phyloP scores from a whole-genome alignment of 2,329 filamentous ascomycete genomes.

The Zasmidium citrigriseum region DNA sequence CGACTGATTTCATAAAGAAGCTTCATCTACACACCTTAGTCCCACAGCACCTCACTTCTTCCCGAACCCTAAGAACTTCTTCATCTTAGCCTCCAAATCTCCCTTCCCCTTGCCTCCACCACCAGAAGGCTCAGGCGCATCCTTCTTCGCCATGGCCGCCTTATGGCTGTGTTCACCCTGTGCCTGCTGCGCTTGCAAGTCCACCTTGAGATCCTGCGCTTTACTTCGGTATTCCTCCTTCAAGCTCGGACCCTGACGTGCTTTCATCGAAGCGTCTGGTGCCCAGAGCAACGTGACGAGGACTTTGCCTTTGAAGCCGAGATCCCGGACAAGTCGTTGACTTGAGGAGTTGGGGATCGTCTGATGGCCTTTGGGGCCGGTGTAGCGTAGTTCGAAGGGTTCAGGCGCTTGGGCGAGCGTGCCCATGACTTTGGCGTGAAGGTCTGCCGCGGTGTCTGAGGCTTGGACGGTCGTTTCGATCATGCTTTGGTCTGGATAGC shows the following conservation, averaged over 20 bases:
- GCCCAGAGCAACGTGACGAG: conserved; percentile 78
- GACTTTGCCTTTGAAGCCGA: conserved; percentile 70
- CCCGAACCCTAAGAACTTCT: conserved; percentile 71
- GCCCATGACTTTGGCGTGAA: conserved; percentile 73
- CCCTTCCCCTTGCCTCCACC: conserved; percentile 35
- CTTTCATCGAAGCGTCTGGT: conserved; percentile 58
- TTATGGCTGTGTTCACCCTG: conserved; percentile 27
- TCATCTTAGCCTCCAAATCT: conserved; percentile 51
- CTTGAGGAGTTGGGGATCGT: conserved; percentile 22
- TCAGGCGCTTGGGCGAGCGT: conserved; percentile 62
- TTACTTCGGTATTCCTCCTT: conserved; percentile 59
- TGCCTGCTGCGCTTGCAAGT: conserved; percentile 54
- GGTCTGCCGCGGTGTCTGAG: conserved; percentile 65
- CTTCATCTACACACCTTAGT: neutral
- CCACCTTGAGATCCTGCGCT: conserved; percentile 68
- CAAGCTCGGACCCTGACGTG: conserved; percentile 60
- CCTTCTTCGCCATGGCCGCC: conserved; percentile 32
- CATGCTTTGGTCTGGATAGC: conserved; percentile 83
- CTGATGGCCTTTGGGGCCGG: conserved; percentile 51
- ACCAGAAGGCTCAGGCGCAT: conserved; percentile 13
- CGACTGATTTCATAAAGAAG: neutral
- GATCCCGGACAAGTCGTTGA: conserved; percentile 67
- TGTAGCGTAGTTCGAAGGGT: conserved; percentile 72
- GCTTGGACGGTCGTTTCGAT: conserved; percentile 71
- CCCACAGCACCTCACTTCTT: conserved; percentile 60